Evolutionary conservation across 768 basidiomycete species (phyloP).

Genomic region (Russula lepida): DNA sequence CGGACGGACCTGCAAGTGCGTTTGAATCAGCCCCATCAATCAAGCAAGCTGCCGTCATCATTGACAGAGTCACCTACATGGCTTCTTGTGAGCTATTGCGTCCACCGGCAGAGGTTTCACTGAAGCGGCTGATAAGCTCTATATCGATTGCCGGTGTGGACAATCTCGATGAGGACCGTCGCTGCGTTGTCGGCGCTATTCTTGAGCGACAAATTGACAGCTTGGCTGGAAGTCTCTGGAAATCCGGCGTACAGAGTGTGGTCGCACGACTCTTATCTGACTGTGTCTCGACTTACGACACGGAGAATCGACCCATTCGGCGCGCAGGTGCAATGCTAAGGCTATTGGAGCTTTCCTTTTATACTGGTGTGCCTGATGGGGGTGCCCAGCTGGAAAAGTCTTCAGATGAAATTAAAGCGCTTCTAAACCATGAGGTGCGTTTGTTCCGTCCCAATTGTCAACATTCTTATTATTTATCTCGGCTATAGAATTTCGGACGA

Average conservation of each 20-base stretch:
- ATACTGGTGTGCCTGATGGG: slow-evolving; percentile 23
- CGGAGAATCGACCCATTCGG: slow-evolving; percentile 44
- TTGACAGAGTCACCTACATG: slow-evolving; percentile 61
- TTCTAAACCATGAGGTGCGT: slow-evolving; percentile 27
- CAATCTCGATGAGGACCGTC: slow-evolving; percentile 4
- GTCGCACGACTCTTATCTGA: slow-evolving; percentile 40
- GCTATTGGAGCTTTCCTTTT: slow-evolving; percentile 46
- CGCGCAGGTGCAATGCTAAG: slow-evolving; percentile 49
- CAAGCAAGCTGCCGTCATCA: slow-evolving; percentile 48
- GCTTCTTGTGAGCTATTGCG: slow-evolving; percentile 61
- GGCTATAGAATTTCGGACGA: slow-evolving; percentile 25
- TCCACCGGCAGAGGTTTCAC: slow-evolving; percentile 40
- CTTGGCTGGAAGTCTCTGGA: slow-evolving; percentile 49
- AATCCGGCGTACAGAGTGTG: slow-evolving; percentile 41
- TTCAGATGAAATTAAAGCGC: slow-evolving; percentile 29
- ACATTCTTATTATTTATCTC: not conserved
- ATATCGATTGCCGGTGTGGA: not conserved
- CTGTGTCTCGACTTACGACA: slow-evolving; percentile 41
- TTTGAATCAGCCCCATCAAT: slow-evolving; percentile 37
- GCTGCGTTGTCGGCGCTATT: slow-evolving; percentile 40
- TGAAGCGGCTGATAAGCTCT: slow-evolving; percentile 25
- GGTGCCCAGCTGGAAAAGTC: slow-evolving; percentile 1
- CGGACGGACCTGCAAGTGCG: slow-evolving; percentile 22
- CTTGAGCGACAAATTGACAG: slow-evolving; percentile 53
- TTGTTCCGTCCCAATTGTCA: not conserved